phyloP scores from a whole-genome alignment of 176 grass and related monocot species.

The sorghum (Sorghum bicolor) region DNA sequence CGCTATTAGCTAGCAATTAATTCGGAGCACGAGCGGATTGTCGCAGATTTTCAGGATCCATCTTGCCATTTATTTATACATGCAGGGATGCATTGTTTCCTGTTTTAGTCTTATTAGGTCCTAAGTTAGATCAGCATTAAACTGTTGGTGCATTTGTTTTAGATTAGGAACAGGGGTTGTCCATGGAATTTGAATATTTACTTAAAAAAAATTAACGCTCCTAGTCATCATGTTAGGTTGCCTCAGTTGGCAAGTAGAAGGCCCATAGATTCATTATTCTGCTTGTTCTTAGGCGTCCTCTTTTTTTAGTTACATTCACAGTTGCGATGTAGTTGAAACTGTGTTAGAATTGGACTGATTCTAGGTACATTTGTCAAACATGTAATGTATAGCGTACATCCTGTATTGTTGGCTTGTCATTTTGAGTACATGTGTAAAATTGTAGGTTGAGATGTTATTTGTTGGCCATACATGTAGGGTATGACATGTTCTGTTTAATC shows the following conservation, averaged over 20 bases:
- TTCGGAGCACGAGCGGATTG: not conserved
- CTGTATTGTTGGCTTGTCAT: not conserved
- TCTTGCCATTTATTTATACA: not conserved
- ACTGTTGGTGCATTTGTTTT: not conserved
- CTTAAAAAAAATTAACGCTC: not conserved
- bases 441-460: not conserved
- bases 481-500: not conserved
- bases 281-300: not conserved
- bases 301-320: not conserved
- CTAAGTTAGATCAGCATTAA: not conserved
- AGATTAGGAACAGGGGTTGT: not conserved
- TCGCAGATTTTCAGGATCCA: not conserved
- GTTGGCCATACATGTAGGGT: not conserved
- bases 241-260: not conserved
- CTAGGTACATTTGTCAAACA: not conserved
- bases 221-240: not conserved
- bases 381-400: not conserved
- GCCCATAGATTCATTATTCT: not conserved
- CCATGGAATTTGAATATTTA: not conserved
- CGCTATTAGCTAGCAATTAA: not conserved
- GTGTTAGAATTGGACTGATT: slow-evolving; percentile 6
- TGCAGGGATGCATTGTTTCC: not conserved
- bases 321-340: not conserved
- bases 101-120: not conserved
- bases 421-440: not conserved